Percentiles rank a stretch among this genome's conserved stretches.
Conservation (phyloP, 2,329 filamentous ascomycete species). For the Calonectria crousiana region DNA sequence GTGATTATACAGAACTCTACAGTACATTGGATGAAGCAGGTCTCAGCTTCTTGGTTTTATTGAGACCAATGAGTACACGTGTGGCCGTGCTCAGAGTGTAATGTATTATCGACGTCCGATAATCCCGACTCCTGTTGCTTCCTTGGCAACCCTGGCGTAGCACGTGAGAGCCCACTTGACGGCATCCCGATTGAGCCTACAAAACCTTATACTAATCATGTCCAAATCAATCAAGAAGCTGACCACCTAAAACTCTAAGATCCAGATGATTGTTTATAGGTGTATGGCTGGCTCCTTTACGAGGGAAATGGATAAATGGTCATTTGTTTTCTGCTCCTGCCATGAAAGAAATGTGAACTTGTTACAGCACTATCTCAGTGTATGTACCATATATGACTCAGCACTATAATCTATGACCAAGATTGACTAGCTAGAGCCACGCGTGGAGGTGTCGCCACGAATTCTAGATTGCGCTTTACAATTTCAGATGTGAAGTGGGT, state of each 20-base stretch:
- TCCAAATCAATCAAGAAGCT: not conserved
- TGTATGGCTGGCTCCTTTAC: not conserved
- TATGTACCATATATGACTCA: not conserved
- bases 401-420: not conserved
- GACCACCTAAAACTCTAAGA: not conserved
- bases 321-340: not conserved
- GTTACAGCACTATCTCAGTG: not conserved
- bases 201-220: not conserved
- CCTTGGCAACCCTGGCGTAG: not conserved
- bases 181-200: not conserved
- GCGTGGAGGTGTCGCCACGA: not conserved
- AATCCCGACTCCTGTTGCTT: not conserved
- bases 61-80: constrained; percentile 15
- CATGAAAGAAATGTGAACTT: not conserved
- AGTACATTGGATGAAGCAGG: not conserved
- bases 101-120: not conserved
- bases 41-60: constrained; percentile 11
- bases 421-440: not conserved
- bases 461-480: not conserved
- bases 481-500: not conserved
- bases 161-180: constrained; percentile 4
- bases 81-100: constrained; percentile 6
- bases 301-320: not conserved
- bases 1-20: constrained; percentile 6
- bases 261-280: not conserved